phyloP scores from a whole-genome alignment of 1,284 basidiomycete species.

The Pascua sp. region DNA sequence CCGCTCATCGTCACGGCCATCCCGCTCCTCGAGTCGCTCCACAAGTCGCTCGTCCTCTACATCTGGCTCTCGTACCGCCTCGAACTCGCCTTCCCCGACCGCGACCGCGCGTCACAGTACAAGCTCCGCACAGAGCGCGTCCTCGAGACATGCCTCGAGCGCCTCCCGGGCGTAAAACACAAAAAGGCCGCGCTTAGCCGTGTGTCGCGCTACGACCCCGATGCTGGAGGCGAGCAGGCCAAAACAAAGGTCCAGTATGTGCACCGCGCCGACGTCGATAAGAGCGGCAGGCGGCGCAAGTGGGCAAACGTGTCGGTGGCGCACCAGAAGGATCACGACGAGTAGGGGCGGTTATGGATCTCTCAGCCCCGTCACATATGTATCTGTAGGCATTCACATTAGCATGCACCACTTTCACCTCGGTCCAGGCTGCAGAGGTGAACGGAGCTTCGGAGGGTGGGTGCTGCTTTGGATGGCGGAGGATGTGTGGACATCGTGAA shows the following conservation, averaged over 20 bases:
- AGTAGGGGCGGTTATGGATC: neutral
- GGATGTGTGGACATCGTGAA: too few species aligned
- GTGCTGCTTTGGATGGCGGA: too few species aligned
- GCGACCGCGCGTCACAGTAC: conserved; percentile 55
- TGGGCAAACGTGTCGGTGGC: neutral
- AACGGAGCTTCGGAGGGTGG: too few species aligned
- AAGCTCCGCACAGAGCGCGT: conserved; percentile 67
- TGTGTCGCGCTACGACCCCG: too few species aligned
- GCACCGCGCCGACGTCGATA: neutral
- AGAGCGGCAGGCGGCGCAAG: neutral
- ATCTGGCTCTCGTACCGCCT: conserved; percentile 83
- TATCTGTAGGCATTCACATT: neutral
- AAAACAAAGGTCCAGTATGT: neutral
- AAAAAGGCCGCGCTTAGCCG: conserved; percentile 12
- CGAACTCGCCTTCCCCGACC: conserved; percentile 66
- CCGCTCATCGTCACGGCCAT: conserved; percentile 35
- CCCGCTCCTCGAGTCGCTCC: conserved; percentile 68
- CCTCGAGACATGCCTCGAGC: conserved; percentile 56
- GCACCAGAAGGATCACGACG: neutral
- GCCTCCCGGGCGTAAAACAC: conserved; percentile 39
- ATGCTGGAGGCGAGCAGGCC: too few species aligned
- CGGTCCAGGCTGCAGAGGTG: too few species aligned
- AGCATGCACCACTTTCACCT: too few species aligned
- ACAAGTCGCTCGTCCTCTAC: conserved; percentile 77
- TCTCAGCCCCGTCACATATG: neutral